Base-by-base conservation (phyloP, 169 alveolate species). In the Besnoitia besnoiti region DNA sequence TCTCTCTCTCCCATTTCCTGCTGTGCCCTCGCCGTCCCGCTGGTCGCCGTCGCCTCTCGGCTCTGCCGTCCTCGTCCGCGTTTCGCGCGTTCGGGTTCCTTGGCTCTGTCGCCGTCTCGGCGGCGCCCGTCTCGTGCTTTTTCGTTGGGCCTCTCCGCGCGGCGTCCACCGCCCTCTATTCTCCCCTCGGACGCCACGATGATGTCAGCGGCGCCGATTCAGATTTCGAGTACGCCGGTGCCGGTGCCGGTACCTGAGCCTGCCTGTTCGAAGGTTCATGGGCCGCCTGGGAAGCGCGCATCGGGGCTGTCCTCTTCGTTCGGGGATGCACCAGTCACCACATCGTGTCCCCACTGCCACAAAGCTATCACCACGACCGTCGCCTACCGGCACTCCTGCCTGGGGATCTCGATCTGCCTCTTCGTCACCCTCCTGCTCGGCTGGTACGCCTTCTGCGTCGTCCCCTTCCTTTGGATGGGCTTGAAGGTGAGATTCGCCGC, bases 261-360 rank as follows among this genome's bases (percentile, higher is more conserved):
- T 14, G 14, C 42, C 12, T 35, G 39, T n/a, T 16, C 46, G 80
- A 67, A 30, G 44, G 80, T 10, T 42, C 42, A 67, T 42, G 39
- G 47, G 44, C 39, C 10, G 80, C 10, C 42, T 37, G 24, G 37
- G 76, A n/a, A 61, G 35, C 7, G 44, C 19, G 10, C 62, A 50
- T 50, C 30, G 24, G 46, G 80, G 12, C 44, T 21, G n/a, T 24
- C 87, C 33, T 3, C 87, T 10, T 77, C 87, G 21, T 77, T 77
- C 27, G 93, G 93, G 35, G 93, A 89, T 19, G 46, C 80, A 1
- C 93, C 93, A 0, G 51, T 82, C 24, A 59, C 50, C 42, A 89
- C 93, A 0, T 21, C 73, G 3, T 89, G 93, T 39, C 93, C 88
- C 19, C 93, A 89, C 79, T 89, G 93, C 79, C 80, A 82, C 89